Base-by-base conservation (phyloP, 164 flowering plant species). In the Liquidambar formosana region DNA sequence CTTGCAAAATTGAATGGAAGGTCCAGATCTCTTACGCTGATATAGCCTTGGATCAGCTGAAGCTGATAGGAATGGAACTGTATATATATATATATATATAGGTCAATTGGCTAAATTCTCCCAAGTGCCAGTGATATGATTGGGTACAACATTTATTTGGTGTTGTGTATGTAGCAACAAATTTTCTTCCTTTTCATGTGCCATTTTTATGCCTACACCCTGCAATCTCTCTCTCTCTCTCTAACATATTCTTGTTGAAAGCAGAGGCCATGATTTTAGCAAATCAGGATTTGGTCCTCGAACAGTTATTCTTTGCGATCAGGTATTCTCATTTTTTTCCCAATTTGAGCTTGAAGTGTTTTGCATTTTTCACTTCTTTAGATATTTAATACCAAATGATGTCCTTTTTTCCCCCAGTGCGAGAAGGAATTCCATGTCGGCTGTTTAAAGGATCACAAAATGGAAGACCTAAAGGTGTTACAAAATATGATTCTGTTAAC, bases 301-400 rank as follows among this genome's bases (percentile, higher is more conserved):
- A 1, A 90, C 97, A 2, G 95, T 96, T 41, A 83, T 93, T 18
- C 78, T 92, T n/a, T 96, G 99, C 73, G 99, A 96, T 74, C 99
- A 93, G 90, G 99, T 96, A 77, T 33, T 14, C n/a, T 66, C 19
- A 63, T 11, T 18, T 8, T 64, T 45, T 28, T 19, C 43, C 22
- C 28, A 28, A 16, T 28, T 57, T 5, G 63, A 33, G 45, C 33
- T 33, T n/a, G 18, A 13, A 18, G 22, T 38, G 11, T 60, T 3
- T 3, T 16, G 4, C 45, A 15, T 27, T 59, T 38, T 6, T 33
- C 6, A 33, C 4, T 33, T 33, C 6, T 33, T 6, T 8, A 8
- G 33, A 16, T 41, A 38, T 38, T 60, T 60, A n/a, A 27, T 60
- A 33, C 45, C 46, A 16, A 18, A 60, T 33, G 8, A 48, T 59